These are phyloP conservation scores for Trifolium subterraneum DNA, from an alignment of 306 rosid species.

Conservation along the genomic window DNA sequence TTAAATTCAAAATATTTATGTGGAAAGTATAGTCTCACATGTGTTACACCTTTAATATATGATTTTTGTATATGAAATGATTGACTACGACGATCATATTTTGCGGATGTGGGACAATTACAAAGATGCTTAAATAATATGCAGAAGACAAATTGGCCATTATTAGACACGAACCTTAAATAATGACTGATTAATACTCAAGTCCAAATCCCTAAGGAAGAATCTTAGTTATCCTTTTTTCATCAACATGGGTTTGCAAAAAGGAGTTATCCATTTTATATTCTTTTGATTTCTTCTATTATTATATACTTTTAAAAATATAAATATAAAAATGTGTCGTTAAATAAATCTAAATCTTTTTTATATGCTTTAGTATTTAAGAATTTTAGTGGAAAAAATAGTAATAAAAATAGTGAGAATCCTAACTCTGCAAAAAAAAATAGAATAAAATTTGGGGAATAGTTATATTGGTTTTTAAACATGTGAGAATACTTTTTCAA, in stretches of 20 bases:
- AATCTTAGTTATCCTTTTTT: not conserved
- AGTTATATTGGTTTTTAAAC: too few species aligned
- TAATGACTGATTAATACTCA: not conserved
- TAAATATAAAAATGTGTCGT: too few species aligned
- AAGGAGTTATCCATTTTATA: too few species aligned
- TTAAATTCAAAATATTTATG: not conserved
- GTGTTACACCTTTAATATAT: not conserved
- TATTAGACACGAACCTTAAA: not conserved
- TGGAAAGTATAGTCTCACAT: not conserved
- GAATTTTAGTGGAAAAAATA: too few species aligned
- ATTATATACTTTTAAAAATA: too few species aligned
- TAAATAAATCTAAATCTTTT: too few species aligned
- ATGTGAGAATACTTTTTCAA: too few species aligned
- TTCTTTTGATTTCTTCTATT: too few species aligned
- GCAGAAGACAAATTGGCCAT: not conserved
- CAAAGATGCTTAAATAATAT: conserved; percentile 33
- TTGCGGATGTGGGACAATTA: conserved; percentile 45
- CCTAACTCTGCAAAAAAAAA: too few species aligned
- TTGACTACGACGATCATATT: conserved; percentile 43
- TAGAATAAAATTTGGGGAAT: too few species aligned
- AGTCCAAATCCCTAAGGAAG: not conserved
- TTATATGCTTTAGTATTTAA: too few species aligned
- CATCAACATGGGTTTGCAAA: not conserved
- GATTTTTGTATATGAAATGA: conserved; percentile 13
- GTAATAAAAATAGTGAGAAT: too few species aligned